Evolutionary conservation across 805 yeast species (phyloP).

Genomic region (Candida nitratophila): DNA sequence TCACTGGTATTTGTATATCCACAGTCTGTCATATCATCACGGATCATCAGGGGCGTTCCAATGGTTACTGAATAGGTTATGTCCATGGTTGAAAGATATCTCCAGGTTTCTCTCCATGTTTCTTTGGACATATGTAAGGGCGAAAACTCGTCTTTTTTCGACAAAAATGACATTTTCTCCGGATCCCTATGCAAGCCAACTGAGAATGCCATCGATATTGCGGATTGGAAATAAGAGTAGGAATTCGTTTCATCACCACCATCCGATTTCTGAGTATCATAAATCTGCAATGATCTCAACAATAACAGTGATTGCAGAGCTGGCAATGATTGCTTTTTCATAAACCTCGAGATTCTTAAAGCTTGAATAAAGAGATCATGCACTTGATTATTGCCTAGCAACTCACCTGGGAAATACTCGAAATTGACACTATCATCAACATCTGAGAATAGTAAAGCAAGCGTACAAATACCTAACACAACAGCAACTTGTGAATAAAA

Average conservation of each 20-base stretch:
- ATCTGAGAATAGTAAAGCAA: not conserved
- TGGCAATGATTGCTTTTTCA: not conserved
- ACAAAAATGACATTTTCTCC: not conserved
- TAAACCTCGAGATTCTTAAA: not conserved
- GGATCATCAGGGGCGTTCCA: not conserved
- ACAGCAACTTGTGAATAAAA: not conserved
- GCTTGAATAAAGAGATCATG: not conserved
- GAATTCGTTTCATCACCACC: not conserved
- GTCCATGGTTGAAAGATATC: not conserved
- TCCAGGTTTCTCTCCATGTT: conserved; percentile 1
- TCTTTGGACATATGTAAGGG: not conserved
- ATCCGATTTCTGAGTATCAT: not conserved
- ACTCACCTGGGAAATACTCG: not conserved
- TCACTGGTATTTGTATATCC: no score
- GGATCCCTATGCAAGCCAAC: conserved; percentile 2
- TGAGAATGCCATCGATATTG: not conserved
- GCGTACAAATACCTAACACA: not conserved
- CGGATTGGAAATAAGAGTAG: not conserved
- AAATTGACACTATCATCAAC: not conserved
- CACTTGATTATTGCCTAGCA: not conserved
- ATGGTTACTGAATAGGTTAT: not conserved
- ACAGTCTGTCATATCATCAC: not conserved
- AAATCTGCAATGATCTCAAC: not conserved
- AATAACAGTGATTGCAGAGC: conserved; percentile 1
- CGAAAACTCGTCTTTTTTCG: not conserved